phyloP scores from a whole-genome alignment of 73 alveolate species.

The Paramecium octaurelia region DNA sequence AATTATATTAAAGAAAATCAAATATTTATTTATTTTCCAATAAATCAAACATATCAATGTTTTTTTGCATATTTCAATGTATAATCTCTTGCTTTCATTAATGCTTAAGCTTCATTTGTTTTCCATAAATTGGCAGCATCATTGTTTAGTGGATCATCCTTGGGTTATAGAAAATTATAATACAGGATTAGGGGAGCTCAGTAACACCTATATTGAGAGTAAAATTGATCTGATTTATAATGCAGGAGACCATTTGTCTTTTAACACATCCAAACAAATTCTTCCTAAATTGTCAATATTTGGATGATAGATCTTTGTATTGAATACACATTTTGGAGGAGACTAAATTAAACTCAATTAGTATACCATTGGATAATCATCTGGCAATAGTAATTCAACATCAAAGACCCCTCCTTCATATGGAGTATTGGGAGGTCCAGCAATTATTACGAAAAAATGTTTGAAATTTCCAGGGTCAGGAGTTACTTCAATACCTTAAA shows the following conservation, averaged over 20 bases:
- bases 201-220: conserved; percentile 82
- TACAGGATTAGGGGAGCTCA: conserved; percentile 84
- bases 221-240: conserved; percentile 86
- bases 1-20: neutral
- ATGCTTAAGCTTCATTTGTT: conserved; percentile 81
- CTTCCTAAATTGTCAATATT: conserved; percentile 90
- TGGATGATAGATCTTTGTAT: conserved; percentile 94
- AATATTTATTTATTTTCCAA: neutral
- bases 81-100: conserved; percentile 87
- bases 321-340: conserved; percentile 91
- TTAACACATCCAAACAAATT: conserved; percentile 89
- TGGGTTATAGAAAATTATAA: neutral
- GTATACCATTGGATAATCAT: conserved; percentile 87
- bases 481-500: conserved; percentile 55
- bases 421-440: conserved; percentile 57
- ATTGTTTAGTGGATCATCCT: conserved; percentile 87
- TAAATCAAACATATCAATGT: neutral
- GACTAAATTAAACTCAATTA: neutral
- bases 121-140: conserved; percentile 87
- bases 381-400: conserved; percentile 82
- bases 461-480: conserved; percentile 57
- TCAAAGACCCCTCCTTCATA: conserved; percentile 84
- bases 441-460: conserved; percentile 50
- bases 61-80: conserved; percentile 73
- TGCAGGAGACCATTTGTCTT: conserved; percentile 95